Evolutionary conservation across 2,329 filamentous ascomycete genomes (phyloP).

Genomic region (Neonectria hederae): DNA sequence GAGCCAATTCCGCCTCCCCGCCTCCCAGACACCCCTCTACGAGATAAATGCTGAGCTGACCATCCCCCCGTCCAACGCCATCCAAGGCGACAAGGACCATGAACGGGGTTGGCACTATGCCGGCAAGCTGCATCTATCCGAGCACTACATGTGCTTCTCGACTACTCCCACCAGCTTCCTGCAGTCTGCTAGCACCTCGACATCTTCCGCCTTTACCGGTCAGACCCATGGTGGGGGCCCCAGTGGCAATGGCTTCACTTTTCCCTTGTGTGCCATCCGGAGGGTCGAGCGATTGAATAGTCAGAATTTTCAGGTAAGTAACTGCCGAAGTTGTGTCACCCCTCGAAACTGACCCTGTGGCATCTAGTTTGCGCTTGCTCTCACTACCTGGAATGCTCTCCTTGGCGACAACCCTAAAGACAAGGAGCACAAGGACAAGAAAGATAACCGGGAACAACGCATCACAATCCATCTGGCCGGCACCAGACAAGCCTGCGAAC

Average conservation of each 20-base stretch:
- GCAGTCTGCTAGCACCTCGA: conserved; percentile 79
- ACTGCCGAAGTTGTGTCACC: conserved; percentile 10
- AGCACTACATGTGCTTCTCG: conserved; percentile 96
- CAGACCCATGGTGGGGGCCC: conserved; percentile 94
- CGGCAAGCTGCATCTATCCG: conserved; percentile 92
- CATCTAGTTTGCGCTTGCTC: conserved; percentile 82
- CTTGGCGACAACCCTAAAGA: conserved; percentile 65
- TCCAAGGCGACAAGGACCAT: conserved; percentile 75
- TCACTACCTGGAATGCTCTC: conserved; percentile 93
- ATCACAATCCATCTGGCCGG: conserved; percentile 93
- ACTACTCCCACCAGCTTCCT: conserved; percentile 91
- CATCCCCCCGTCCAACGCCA: conserved; percentile 77
- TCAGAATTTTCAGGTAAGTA: conserved; percentile 77
- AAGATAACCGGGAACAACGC: conserved; percentile 73
- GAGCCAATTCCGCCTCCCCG: conserved; percentile 93
- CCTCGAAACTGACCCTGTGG: conserved; percentile 12
- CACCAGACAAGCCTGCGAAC: conserved; percentile 87
- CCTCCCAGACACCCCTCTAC: conserved; percentile 90
- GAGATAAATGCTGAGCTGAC: conserved; percentile 97
- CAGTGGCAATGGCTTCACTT: conserved; percentile 93
- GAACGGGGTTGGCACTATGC: conserved; percentile 87
- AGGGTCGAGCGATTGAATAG: conserved; percentile 93
- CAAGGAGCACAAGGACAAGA: conserved; percentile 55
- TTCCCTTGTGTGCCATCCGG: conserved; percentile 90
- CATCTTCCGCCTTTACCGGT: conserved; percentile 86